A percentile compares a stretch with the other conserved stretches of the same genome.
Evolutionary conservation across 495 filamentous ascomycete genomes (phyloP).

Genomic region (Achaetomiella virescens): DNA sequence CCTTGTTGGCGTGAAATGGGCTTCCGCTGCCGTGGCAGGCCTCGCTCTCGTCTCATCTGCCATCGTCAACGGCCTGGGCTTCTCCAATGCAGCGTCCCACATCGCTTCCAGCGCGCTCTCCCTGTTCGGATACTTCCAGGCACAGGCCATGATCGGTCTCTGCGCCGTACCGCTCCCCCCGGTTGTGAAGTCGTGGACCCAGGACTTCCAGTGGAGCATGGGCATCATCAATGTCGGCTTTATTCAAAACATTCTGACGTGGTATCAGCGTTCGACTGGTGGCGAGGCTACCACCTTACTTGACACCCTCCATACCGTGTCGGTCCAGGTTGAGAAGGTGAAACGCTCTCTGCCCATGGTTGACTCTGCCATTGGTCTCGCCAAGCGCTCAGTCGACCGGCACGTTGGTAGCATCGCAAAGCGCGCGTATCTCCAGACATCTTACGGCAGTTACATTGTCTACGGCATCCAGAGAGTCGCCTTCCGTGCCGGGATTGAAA

Average conservation of each 20-base stretch:
- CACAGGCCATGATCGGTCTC: constrained; percentile 92
- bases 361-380: constrained; percentile 32
- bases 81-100: constrained; percentile 96
- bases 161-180: constrained; percentile 79
- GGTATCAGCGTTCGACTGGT: constrained; percentile 94
- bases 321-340: constrained; percentile 75
- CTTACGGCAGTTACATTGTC: constrained; percentile 57
- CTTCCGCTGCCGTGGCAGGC: constrained; percentile 77
- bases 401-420: constrained; percentile 38
- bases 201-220: constrained; percentile 99
- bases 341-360: constrained; percentile 43
- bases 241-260: constrained; percentile 81
- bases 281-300: constrained; percentile 79
- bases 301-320: constrained; percentile 63
- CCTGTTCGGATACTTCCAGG: constrained; percentile 92
- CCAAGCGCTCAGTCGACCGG: constrained; percentile 43
- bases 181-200: constrained; percentile 88
- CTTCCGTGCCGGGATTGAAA: constrained; percentile 78
- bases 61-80: constrained; percentile 72
- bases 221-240: constrained; percentile 87
- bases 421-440: constrained; percentile 42
- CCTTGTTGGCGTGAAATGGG: constrained; percentile 82
- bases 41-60: constrained; percentile 78
- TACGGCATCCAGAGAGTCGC: constrained; percentile 85
- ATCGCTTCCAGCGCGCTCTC: constrained; percentile 90